Base-by-base conservation (phyloP, 2,329 filamentous ascomycete species). In the Ophiocordyceps sinensis region DNA sequence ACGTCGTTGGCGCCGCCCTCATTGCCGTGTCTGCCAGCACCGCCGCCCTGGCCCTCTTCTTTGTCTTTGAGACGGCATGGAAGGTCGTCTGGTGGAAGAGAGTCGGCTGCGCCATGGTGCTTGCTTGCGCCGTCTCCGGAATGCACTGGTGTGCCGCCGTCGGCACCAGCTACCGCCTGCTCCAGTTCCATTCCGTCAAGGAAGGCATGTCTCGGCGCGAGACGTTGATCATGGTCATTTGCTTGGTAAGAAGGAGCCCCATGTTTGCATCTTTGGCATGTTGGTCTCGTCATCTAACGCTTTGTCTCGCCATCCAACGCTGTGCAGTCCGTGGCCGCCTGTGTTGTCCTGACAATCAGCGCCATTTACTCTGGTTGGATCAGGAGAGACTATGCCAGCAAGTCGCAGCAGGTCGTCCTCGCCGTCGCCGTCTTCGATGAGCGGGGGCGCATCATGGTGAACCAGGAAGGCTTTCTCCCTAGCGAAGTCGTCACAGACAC, bases 61-160 rank as follows among this genome's bases (percentile, higher is more conserved):
- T 89, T 60, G 72, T 81, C 45, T 77, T 82, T 57, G 74, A 79
- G 46, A 75, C 79, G 14, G 70, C 75, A 6, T 93, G 85, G 84
- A 83, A 80, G 38, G 79, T 79, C 51, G 75, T 73, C 13, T 85
- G 80, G 74, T 86, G 79, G 79, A 85, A 84, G 54, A 70, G 85
- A 43, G 59, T 72, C 7, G 50, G 77, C 1, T 84, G 78, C 47
- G 81, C 80, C 14, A 63, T 75, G 39, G 59, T 86, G 19, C 67
- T 93, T 34, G 81, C 83, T 10, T 66, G 73, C n/a, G 83, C 81
- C 30, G 82, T 89, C 1, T 86, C 79, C 4, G 82, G 82, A 1
- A 89, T 91, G 85, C 85, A 91, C 60, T 91, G 84, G 81, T 80
- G 80, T 41, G 85, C 82, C 19, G 72, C 79, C 4, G 70, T 74